phyloP scores from a whole-genome alignment of 1,284 basidiomycete genomes.

The Sporisorium exsertum region DNA sequence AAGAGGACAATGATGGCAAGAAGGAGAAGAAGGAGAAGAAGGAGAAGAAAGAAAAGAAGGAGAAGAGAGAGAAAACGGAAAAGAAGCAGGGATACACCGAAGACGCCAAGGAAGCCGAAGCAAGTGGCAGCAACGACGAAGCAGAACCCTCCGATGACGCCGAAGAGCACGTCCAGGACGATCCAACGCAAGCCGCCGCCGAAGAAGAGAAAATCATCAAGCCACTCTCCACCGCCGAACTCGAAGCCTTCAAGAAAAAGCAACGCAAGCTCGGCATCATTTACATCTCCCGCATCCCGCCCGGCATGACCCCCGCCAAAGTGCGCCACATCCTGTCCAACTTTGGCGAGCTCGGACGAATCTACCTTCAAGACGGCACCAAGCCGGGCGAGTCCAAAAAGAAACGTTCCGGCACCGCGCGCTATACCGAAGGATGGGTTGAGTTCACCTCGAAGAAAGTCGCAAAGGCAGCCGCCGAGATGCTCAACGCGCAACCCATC shows the following conservation, averaged over 20 bases:
- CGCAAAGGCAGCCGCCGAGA: constrained; percentile 88
- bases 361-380: constrained; percentile 64
- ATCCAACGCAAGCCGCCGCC: constrained; percentile 34
- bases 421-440: constrained; percentile 97
- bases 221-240: constrained; percentile 51
- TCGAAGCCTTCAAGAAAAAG: constrained; percentile 61
- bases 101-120: constrained; percentile 1
- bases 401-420: constrained; percentile 72
- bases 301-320: constrained; percentile 98
- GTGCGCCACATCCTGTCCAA: constrained; percentile 78
- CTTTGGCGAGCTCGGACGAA: constrained; percentile 66
- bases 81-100: constrained; percentile 61
- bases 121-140: constrained; percentile 1
- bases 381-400: constrained; percentile 38
- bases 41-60: constrained; percentile 34
- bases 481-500: constrained; percentile 96
- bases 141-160: constrained; percentile 9
- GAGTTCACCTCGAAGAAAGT: constrained; percentile 95
- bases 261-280: constrained; percentile 77
- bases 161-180: constrained; percentile 46
- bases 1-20: constrained; percentile 28
- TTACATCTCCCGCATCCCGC: constrained; percentile 95
- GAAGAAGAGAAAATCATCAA: constrained; percentile 51
- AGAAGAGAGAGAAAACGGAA: constrained; percentile 27
- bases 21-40: constrained; percentile 68